Evolutionary conservation across 768 basidiomycete genomes (phyloP), one percentile per base, ranked within the genome.

Genomic region (Krasilnikovozyma curviuscula): DNA sequence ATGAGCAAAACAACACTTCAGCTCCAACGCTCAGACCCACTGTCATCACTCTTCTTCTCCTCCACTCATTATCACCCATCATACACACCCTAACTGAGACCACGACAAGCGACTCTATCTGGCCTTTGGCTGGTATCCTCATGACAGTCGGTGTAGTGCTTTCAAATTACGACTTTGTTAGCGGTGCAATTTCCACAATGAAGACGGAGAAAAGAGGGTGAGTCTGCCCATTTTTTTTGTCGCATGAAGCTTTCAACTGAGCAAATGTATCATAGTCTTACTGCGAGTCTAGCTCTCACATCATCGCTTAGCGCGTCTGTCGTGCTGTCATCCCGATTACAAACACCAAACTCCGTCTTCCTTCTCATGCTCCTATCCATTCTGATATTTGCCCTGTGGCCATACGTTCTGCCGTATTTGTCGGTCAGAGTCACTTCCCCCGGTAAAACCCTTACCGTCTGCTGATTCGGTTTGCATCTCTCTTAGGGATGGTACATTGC

Each of bases 101-200:
- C 23, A 95, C 89, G 4, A 93, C 91, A 32, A 83, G 83, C 12
- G 93, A 98, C 63, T 86, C 86, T 25, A 89, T 97, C 55, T 95
- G 86, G 86, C 88, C 91, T 6, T 66, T 95, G 43, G 76, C 85
- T n/a, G 82, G 83, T 3, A 70, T 71, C 44, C 73, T 97, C 37
- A 83, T 95, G 63, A 68, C 75, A 44, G 67, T 93, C 32, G 85
- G 89, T 61, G 71, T 77, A 18, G 67, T 44, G 40, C 18, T 33
- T 21, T 24, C 27, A 1, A 14, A 25, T n/a, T 13, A 24, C 40
- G 21, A n/a, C 46, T 21, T 23, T 46, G n/a, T 25, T 35, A 2
- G 19, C 24, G n/a, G n/a, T 5, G 10, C 38, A 7, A 32, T 30
- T 31, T 5, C 23, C 3, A 23, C 27, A 8, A 28, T n/a, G 19